A percentile compares a stretch with the other conserved stretches of the same genome.
These are phyloP conservation scores for Medicago arabica DNA, from an alignment of 306 rosid genomes.

Conservation along the genomic window DNA sequence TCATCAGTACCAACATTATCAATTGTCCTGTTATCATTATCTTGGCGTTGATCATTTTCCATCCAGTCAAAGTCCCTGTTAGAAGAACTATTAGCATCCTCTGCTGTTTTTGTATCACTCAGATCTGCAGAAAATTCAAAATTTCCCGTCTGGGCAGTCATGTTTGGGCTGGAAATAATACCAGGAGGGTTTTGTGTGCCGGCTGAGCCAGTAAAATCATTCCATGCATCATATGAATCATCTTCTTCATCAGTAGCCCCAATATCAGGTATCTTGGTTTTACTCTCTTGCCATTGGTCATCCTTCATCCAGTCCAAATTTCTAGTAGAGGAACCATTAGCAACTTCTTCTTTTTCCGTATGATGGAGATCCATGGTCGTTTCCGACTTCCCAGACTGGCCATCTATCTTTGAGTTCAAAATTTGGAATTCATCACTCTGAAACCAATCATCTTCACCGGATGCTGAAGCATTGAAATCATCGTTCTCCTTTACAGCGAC, in stretches of 20 bases:
- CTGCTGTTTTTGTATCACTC: slow-evolving; percentile 45
- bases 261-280: slow-evolving; percentile 48
- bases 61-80: slow-evolving; percentile 53
- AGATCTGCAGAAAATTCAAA: slow-evolving; percentile 43
- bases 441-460: slow-evolving; percentile 60
- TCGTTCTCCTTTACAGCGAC: slow-evolving; percentile 47
- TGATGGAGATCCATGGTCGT: slow-evolving; percentile 32
- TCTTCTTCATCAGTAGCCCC: slow-evolving; percentile 48
- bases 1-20: slow-evolving; percentile 42
- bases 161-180: slow-evolving; percentile 46
- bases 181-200: slow-evolving; percentile 49
- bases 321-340: slow-evolving; percentile 42
- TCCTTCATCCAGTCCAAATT: slow-evolving; percentile 62
- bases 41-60: slow-evolving; percentile 53
- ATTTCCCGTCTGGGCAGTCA: slow-evolving; percentile 47
- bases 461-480: slow-evolving; percentile 50
- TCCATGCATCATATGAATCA: slow-evolving; percentile 65
- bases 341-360: slow-evolving; percentile 51
- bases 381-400: slow-evolving; percentile 51
- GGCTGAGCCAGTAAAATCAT: slow-evolving; percentile 65
- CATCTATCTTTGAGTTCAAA: slow-evolving; percentile 48
- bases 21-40: slow-evolving; percentile 46
- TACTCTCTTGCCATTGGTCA: slow-evolving; percentile 53
- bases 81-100: slow-evolving; percentile 47
- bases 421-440: slow-evolving; percentile 58